Percentiles rank a stretch among this genome's conserved stretches.
Conservation (phyloP, 805 yeast species). For the Cyberlindnera saturnus region DNA sequence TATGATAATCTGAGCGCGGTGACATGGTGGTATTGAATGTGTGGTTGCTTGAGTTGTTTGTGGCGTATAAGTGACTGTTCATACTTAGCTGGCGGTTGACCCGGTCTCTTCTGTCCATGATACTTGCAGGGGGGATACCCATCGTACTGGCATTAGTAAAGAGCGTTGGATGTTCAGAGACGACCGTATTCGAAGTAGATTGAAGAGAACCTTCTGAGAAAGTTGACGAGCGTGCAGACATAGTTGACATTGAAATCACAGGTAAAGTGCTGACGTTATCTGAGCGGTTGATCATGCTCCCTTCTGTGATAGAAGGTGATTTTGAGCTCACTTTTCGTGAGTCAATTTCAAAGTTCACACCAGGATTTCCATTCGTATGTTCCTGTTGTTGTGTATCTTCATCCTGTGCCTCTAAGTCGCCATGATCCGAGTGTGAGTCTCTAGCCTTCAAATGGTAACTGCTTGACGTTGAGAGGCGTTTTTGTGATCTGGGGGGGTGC, state of each 20-base stretch:
- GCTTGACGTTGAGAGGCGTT: too few relatives aligned
- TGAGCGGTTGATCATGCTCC: slow-evolving; percentile 6
- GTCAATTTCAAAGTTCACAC: neutral
- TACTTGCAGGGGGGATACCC: slow-evolving; percentile 72
- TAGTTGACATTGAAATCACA: slow-evolving; percentile 27
- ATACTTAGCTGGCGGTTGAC: slow-evolving; percentile 15
- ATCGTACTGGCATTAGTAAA: slow-evolving; percentile 59
- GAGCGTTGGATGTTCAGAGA: slow-evolving; percentile 32
- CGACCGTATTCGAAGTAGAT: slow-evolving; percentile 30
- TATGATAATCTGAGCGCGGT: slow-evolving; percentile 1
- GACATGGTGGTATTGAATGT: slow-evolving; percentile 13
- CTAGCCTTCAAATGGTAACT: too few relatives aligned
- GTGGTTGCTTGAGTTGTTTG: slow-evolving; percentile 15
- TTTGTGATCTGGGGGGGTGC: neutral
- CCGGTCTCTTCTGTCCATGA: slow-evolving; percentile 39
- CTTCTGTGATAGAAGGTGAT: slow-evolving; percentile 8
- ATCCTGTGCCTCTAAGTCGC: too few relatives aligned
- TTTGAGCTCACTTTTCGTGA: slow-evolving; percentile 1
- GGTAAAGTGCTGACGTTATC: slow-evolving; percentile 29
- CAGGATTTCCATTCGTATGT: neutral
- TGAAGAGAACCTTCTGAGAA: slow-evolving; percentile 30
- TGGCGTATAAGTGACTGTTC: slow-evolving; percentile 13
- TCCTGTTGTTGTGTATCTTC: neutral
- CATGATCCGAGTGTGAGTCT: too few relatives aligned
- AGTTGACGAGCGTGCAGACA: slow-evolving; percentile 30